phyloP scores from a whole-genome alignment of 169 alveolate species.

The Cytauxzoon felis region DNA sequence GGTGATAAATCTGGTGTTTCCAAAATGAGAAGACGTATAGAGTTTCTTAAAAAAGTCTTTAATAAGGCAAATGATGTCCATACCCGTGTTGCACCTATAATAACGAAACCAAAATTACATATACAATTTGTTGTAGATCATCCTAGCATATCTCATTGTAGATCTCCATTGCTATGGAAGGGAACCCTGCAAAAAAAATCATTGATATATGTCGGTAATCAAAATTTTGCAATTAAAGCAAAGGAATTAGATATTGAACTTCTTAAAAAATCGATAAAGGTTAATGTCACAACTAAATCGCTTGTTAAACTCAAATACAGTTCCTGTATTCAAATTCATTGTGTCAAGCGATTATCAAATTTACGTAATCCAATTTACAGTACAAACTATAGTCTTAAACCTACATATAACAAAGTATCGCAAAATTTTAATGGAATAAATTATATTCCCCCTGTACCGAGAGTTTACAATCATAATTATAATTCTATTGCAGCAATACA shows the following conservation, averaged over 20 bases:
- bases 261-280: slow-evolving; percentile 16
- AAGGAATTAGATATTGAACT: not conserved
- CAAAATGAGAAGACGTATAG: not conserved
- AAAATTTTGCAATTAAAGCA: slow-evolving; percentile 4
- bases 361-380: not conserved
- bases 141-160: slow-evolving; percentile 14
- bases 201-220: slow-evolving; percentile 34
- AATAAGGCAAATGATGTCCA: not conserved
- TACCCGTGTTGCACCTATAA: not conserved
- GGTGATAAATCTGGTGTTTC: not conserved
- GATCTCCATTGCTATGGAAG: slow-evolving; percentile 46
- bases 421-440: too few species aligned
- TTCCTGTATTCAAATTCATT: slow-evolving; percentile 60
- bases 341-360: slow-evolving; percentile 7
- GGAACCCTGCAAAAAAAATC: slow-evolving; percentile 29
- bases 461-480: too few species aligned
- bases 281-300: slow-evolving; percentile 19
- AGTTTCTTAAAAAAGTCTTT: not conserved
- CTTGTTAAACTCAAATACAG: slow-evolving; percentile 13
- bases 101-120: slow-evolving; percentile 17
- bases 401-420: too few species aligned
- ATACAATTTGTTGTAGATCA: slow-evolving; percentile 44
- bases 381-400: not conserved
- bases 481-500: too few species aligned
- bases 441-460: too few species aligned